A percentile compares a stretch with the other conserved stretches of the same genome.
Conservation (phyloP, 1,284 basidiomycete species). For the Pseudozyma sp. region DNA sequence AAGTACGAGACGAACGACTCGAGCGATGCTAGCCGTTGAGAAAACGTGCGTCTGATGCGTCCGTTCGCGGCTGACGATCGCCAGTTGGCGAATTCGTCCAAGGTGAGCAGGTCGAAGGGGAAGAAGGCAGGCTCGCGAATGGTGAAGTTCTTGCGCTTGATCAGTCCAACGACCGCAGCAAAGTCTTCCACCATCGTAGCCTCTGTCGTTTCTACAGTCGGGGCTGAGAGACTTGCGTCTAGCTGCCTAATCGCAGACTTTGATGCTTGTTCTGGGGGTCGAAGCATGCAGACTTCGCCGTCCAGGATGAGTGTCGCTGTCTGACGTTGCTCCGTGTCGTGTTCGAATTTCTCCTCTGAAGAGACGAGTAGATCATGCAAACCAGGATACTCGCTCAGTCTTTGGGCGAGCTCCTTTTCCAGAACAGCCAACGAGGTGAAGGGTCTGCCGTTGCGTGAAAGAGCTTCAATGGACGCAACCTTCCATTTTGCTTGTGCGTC, state of each 20-base stretch:
- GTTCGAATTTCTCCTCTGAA: not conserved
- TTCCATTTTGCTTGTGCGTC: conserved; percentile 12
- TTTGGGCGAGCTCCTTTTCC: conserved; percentile 27
- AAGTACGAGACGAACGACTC: conserved; percentile 27
- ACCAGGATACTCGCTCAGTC: conserved; percentile 22
- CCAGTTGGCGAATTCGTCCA: conserved; percentile 52
- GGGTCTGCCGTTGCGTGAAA: conserved; percentile 47
- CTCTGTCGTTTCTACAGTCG: not conserved
- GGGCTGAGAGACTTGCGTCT: conserved; percentile 8
- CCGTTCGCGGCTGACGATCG: not conserved
- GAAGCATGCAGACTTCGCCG: conserved; percentile 55
- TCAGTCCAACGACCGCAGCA: conserved; percentile 37
- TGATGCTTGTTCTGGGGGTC: conserved; percentile 34
- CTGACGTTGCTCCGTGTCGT: no score
- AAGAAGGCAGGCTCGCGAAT: conserved; percentile 44
- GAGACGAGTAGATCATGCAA: conserved; percentile 13
- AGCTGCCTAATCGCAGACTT: conserved; percentile 19
- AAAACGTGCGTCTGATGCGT: conserved; percentile 18
- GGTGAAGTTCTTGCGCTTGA: conserved; percentile 35
- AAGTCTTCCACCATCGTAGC: conserved; percentile 52
- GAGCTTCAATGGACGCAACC: conserved; percentile 24
- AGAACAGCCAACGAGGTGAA: conserved; percentile 40
- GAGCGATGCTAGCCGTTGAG: conserved; percentile 28
- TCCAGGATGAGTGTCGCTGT: conserved; percentile 49
- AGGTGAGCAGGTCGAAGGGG: conserved; percentile 54